Evolutionary conservation across 2,329 filamentous ascomycete genomes (phyloP), one percentile per base, ranked within the genome.

Genomic region (Akanthomyces dipterigenus): DNA sequence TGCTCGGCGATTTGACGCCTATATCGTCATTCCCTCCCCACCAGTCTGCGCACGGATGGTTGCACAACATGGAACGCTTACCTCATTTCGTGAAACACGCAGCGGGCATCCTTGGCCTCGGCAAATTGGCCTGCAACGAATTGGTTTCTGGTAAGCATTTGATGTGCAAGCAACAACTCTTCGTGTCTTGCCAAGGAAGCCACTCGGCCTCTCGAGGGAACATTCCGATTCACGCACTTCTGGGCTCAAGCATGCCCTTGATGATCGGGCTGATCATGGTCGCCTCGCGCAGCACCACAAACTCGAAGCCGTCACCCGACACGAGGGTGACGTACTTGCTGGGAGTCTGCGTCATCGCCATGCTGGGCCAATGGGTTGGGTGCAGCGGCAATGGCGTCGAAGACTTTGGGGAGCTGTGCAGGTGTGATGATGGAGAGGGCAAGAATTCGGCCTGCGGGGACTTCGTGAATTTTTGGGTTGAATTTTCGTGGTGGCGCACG

Each of bases 261-360:
- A 93, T 88, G 62, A 87, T 83, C 38, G 86, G 86, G 67, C 88
- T 89, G 69, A 89, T 78, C 69, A 84, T 79, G 63, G 88, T 85
- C 3, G 88, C 87, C 55, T 89, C 87, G 59, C 89, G 85, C 60
- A 89, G 78, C 56, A 93, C 81, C 65, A 90, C 84, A 71, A 90
- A 93, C 76, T 91, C 88, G 71, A 86, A 91, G 67, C 84, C 88
- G 73, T 93, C 90, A 66, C 80, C 82, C 0, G 89, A 91, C 46
- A 92, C 81, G 57, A 93, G 83, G 5, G 90, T 93, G 65, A 93
- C 83, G 73, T 91, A 93, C 70, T 90, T 86, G 74, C 82, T 84
- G 54, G 70, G 68, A 24, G 62, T 55, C 38, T 65, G 65, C 12
- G 64, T 48, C 56, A 46, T 57, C 54, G 51, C 57, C 62, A 64